Base-by-base conservation (phyloP, 2,329 filamentous ascomycete genomes). In the Aspergillus udagawae region DNA sequence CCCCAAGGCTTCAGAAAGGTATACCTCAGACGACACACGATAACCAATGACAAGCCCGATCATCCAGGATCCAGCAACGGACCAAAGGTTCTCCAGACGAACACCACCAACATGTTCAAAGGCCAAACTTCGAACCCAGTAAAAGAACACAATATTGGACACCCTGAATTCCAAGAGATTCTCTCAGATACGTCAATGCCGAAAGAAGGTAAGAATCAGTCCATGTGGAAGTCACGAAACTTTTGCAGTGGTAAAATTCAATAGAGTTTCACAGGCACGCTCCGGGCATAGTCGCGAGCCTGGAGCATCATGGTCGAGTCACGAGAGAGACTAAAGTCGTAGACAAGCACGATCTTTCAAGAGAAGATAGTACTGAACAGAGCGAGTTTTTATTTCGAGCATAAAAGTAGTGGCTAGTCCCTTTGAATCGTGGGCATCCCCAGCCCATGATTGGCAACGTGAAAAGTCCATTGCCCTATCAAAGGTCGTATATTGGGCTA, bases 401-500 rank as follows among this genome's bases (percentile, higher is more conserved):
- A 10, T 29, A 38, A 29, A 29, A 48, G 42, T 54, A 50, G 32
- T 29, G 44, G 48, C 51, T 47, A 47, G n/a, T 25, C 12, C 44
- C 27, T 47, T 23, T 47, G 10, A 55, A 64, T 62, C 54, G 51
- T 60, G 52, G 53, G 4, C 10, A 23, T 47, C 9, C 27, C 21
- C 44, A 14, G 21, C n/a, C 44, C 27, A 23, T 5, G 4, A 23
- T 44, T 23, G 3, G 4, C 38, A 54, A 28, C 61, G 62, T 61
- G 4, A 38, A 54, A 28, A 62, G 62, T 61, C 63, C 58, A 61
- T 70, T 63, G 67, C 71, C 63, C 63, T 65, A 60, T 72, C 66
- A 68, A 71, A 63, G 65, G 63, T 70, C 63, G 60, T 68, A 64
- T 64, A 61, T 54, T 60, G 61, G 58, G 52, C 82, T 79, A 91